Percentiles rank a stretch among this genome's conserved stretches.
Evolutionary conservation across 1,284 basidiomycete species (phyloP).

Genomic region (Apiotrichum domesticum): DNA sequence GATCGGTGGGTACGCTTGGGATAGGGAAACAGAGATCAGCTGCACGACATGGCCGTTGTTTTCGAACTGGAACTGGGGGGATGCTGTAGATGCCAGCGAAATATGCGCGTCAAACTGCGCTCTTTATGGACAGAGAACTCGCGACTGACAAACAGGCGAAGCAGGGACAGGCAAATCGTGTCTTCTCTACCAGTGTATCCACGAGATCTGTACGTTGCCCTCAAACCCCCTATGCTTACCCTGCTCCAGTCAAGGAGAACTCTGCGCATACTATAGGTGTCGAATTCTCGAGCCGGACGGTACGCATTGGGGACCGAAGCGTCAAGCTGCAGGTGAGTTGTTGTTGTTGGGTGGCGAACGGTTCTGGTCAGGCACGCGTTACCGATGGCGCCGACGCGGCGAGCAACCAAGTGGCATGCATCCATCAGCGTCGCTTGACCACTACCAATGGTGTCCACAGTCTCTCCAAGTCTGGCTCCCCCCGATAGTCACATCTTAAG

Average conservation of each 20-base stretch:
- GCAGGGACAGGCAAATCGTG: conserved; percentile 96
- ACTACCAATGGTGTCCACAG: no score
- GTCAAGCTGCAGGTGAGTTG: conserved; percentile 81
- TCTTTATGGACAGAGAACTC: no score
- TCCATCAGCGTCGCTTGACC: no score
- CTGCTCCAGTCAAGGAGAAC: conserved; percentile 76
- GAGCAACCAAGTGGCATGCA: no score
- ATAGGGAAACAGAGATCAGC: no score
- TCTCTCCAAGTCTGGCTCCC: no score
- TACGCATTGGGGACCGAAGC: conserved; percentile 82
- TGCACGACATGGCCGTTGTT: neutral
- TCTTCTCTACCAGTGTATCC: conserved; percentile 88
- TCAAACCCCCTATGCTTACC: neutral
- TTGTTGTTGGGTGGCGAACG: neutral
- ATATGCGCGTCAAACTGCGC: no score
- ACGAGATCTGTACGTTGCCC: conserved; percentile 70
- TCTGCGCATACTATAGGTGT: conserved; percentile 97
- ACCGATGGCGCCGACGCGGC: neutral
- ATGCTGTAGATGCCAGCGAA: no score
- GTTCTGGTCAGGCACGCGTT: conserved; percentile 4
- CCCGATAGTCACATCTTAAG: no score
- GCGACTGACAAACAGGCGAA: conserved; percentile 59
- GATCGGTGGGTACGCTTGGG: conserved; percentile 58
- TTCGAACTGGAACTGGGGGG: neutral
- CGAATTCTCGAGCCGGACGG: conserved; percentile 83